Percentiles rank a stretch among this genome's conserved stretches.
phyloP scores from a whole-genome alignment of 148 eudicot species.

The Fallopia convolvulus region DNA sequence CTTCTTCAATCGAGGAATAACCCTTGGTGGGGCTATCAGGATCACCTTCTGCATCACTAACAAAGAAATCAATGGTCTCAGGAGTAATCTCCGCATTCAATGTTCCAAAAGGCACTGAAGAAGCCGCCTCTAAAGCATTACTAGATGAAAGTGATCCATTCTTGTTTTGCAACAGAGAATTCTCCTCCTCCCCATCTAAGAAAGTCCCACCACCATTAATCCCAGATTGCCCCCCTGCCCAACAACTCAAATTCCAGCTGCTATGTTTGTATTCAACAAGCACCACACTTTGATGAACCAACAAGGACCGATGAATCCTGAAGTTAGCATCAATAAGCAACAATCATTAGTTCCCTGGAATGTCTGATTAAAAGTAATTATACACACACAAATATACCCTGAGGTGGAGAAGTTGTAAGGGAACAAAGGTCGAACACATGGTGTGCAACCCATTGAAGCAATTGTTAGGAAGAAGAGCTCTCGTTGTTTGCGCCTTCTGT shows the following conservation, averaged over 20 bases:
- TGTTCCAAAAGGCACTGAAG: constrained; percentile 34
- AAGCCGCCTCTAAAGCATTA: constrained; percentile 19
- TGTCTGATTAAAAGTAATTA: not conserved
- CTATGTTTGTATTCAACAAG: constrained; percentile 22
- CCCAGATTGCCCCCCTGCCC: constrained; percentile 28
- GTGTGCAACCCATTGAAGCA: constrained; percentile 10
- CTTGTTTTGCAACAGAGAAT: constrained; percentile 24
- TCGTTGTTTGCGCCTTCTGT: not conserved
- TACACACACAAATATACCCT: not conserved
- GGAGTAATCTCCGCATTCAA: constrained; percentile 63
- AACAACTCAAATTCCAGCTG: constrained; percentile 33
- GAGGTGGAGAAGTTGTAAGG: constrained; percentile 10
- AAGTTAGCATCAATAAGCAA: not conserved
- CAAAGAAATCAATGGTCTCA: constrained; percentile 74
- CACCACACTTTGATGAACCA: constrained; percentile 6
- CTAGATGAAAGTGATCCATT: constrained; percentile 17
- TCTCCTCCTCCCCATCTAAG: constrained; percentile 30
- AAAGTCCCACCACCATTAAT: constrained; percentile 17
- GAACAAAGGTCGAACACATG: constrained; percentile 4
- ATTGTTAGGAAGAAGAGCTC: not conserved
- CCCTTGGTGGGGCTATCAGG: constrained; percentile 90
- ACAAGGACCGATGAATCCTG: constrained; percentile 21
- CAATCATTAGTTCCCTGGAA: not conserved
- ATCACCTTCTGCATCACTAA: constrained; percentile 93
- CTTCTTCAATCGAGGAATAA: constrained; percentile 66